Conservation (phyloP, 116 monocot genomes). For the Cymodocea nodosa region DNA sequence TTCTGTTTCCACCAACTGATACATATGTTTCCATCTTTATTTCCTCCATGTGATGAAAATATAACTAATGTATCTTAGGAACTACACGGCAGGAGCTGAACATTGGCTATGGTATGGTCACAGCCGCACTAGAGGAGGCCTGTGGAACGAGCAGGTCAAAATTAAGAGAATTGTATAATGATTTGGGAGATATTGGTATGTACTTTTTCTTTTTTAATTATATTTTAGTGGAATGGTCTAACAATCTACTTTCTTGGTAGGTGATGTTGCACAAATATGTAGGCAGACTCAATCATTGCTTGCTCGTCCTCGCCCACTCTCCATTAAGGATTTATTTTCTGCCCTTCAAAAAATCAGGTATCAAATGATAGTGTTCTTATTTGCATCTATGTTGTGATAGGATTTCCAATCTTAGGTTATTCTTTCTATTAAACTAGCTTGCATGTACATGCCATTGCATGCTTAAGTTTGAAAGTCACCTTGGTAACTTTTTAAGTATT, state of each 20-base stretch:
- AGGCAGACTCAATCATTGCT: slow-evolving; percentile 74
- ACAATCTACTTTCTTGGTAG: slow-evolving; percentile 20
- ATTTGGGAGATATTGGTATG: slow-evolving; percentile 75
- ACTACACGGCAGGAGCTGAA: slow-evolving; percentile 62
- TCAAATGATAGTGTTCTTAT: background rate
- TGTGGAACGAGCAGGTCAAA: slow-evolving; percentile 60
- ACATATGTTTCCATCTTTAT: background rate
- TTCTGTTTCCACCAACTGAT: no score
- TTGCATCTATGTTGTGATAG: no score
- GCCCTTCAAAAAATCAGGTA: slow-evolving; percentile 77
- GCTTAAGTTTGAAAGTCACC: no score
- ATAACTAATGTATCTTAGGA: background rate
- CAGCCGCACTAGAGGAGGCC: slow-evolving; percentile 67
- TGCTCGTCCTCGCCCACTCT: slow-evolving; percentile 56
- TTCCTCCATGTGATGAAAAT: background rate
- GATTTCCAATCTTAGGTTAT: no score
- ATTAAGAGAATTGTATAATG: slow-evolving; percentile 73
- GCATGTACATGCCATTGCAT: no score
- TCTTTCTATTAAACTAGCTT: no score
- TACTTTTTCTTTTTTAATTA: background rate
- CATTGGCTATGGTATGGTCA: slow-evolving; percentile 61
- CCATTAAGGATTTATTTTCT: slow-evolving; percentile 43
- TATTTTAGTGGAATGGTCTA: background rate
- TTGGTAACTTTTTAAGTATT: no score
- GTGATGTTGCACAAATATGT: slow-evolving; percentile 92